Base-by-base conservation (phyloP, 2,329 filamentous ascomycete species). In the Fusarium redolens region DNA sequence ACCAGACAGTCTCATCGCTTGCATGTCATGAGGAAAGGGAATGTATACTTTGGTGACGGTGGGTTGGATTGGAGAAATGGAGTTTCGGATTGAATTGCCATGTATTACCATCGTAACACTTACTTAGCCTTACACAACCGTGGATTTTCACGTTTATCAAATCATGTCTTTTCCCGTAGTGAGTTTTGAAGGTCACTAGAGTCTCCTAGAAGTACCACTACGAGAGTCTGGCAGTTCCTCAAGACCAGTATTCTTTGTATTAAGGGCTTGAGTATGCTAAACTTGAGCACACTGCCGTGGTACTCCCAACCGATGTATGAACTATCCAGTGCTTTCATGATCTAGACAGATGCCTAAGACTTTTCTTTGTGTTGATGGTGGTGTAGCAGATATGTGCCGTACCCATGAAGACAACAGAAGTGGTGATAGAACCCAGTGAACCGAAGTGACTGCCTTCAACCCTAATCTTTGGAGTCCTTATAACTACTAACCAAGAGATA, bases 11-110 rank as follows among this genome's bases (percentile, higher is more conserved):
- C 60, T 73, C 68, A 61, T 71, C 58, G 56, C 45, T 65, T 73
- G 66, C 70, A 74, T 71, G 71, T 48, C 63, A 71, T 68, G 62
- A 58, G 71, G 62, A 74, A 61, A 68, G 62, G 65, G 58, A 65
- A 74, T 65, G 70, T 73, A 70, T 61, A 56, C 61, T 64, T 59
- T 59, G 59, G 58, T 57, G 56, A 67, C 12, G 55, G 55, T 56
- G 59, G 37, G 65, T 31, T 56, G 59, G 37, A 71, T 38, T 61
- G 68, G 68, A 58, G 68, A 71, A 57, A 65, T 68, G 71, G 71
- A 71, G 71, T 73, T 73, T 50, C 67, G 71, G 62, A 43, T 61
- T 64, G 22, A 44, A 61, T 47, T 68, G 55, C 62, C 56, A 71
- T 74, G 71, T 73, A 73, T 60, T 63, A 73, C 64, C 58, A 71